Base-by-base conservation (phyloP, 1,284 basidiomycete genomes). In the Cutaneotrichosporon sp. region DNA sequence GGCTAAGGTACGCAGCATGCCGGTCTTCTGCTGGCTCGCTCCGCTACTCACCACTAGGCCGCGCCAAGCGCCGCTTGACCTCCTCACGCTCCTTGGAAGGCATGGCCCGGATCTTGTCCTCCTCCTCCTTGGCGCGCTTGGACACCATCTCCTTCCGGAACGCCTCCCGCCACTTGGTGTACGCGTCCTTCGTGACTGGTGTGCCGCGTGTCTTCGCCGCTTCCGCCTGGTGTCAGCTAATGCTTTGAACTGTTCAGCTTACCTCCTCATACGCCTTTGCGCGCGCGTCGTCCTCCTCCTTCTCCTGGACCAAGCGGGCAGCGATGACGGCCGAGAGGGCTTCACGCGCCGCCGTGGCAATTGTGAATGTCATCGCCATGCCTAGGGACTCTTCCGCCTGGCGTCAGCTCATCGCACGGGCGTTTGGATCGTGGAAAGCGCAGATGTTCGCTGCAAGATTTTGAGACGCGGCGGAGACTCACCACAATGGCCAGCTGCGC, bases 321-420 rank as follows among this genome's bases (percentile, higher is more conserved):
- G 79, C 79, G 38, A 89, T 80, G 27, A 93, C 74, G 14, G 71
- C 68, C 3, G 84, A 82, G 12, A 97, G 77, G 45, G 83, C 80
- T 70, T 97, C 93, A 57, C 88, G 81, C 41, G 97, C 80, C 63
- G 90, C 86, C 3, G 89, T 86, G 4, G 91, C 87, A 6, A 98
- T 79, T 0, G 93, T 90, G 69, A 97, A 98, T 11, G 91, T 93
- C 92, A 97, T 97, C 2, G 94, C 91, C 86, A 97, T 94, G 33
- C 92, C 92, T 22, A 91, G 69, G 63, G 89, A 93, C 67, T 97
- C 92, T 67, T 87, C 82, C 25, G 87, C 92, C 89, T 92, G 57
- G 24, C 2, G 47, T 37, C 24, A 46, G 44, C 20, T n/a, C n/a
- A n/a, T n/a, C n/a, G n/a, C n/a, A n/a, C n/a, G n/a, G n/a, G n/a